Percentiles rank a stretch among this genome's conserved stretches.
phyloP scores from a whole-genome alignment of 192 early-diverging fungal species.

The Borealophlyctis nickersoniae region DNA sequence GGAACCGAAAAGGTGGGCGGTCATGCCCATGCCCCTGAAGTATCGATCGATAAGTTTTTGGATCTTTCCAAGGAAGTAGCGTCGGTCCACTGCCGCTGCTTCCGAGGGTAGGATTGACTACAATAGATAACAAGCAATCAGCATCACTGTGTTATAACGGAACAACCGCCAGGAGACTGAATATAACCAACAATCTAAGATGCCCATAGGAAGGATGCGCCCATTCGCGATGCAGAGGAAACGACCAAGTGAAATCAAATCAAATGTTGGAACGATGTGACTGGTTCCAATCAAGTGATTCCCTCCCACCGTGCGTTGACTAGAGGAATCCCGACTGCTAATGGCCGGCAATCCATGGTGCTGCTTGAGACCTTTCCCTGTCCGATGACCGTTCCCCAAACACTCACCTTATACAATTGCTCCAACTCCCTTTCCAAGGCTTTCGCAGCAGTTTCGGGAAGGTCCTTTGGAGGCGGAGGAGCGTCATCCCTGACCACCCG shows the following conservation, averaged over 20 bases:
- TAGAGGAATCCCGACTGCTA: too few relatives aligned
- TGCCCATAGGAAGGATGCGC: not conserved
- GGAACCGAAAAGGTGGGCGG: constrained; percentile 43
- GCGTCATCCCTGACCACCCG: not conserved
- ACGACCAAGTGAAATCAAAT: not conserved
- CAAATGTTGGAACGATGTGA: too few relatives aligned
- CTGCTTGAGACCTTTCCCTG: too few relatives aligned
- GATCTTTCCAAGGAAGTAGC: not conserved
- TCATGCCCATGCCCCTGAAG: constrained; percentile 4
- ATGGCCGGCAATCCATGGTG: too few relatives aligned
- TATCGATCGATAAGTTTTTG: not conserved
- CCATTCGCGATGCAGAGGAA: not conserved
- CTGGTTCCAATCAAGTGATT: too few relatives aligned
- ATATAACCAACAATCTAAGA: too few relatives aligned
- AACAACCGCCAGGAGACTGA: too few relatives aligned
- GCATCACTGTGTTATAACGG: too few relatives aligned
- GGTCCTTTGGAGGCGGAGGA: not conserved
- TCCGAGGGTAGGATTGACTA: not conserved
- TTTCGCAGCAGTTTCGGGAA: not conserved
- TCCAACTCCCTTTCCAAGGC: not conserved
- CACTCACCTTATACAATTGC: not conserved
- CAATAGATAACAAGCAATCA: too few relatives aligned
- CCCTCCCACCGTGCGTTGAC: too few relatives aligned
- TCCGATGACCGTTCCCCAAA: too few relatives aligned
- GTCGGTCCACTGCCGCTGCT: not conserved